Conservation (phyloP, 139 green algal species). For the Coccomyxa sp. region DNA sequence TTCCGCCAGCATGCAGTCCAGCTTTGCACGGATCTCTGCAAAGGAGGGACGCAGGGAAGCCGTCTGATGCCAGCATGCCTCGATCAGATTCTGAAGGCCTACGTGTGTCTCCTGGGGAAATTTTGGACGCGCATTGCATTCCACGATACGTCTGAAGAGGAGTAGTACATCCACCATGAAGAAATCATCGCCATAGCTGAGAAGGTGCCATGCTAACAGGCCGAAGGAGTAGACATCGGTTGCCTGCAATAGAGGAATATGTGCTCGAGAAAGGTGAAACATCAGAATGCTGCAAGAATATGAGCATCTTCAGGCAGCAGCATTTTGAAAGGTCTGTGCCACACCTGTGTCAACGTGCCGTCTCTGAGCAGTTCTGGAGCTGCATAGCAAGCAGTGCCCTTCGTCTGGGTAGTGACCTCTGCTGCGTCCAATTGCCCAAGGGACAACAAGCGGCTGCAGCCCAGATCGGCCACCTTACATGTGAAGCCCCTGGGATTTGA, state of each 20-base stretch:
- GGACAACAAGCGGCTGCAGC: not conserved
- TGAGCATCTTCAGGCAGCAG: too few relatives aligned
- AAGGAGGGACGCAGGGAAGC: not conserved
- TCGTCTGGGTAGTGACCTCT: not conserved
- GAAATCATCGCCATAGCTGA: not conserved
- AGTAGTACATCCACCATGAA: not conserved
- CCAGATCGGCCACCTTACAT: slow-evolving; percentile 44
- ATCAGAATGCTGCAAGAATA: too few relatives aligned
- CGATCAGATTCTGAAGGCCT: not conserved
- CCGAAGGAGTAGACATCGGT: not conserved
- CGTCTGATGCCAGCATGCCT: not conserved
- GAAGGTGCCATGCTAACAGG: not conserved
- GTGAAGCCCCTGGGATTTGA: slow-evolving; percentile 58
- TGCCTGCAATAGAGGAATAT: not conserved
- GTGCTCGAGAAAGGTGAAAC: not conserved
- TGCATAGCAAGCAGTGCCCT: not conserved
- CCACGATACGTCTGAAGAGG: not conserved
- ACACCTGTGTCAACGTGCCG: not conserved
- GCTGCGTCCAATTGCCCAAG: not conserved
- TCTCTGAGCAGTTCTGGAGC: not conserved
- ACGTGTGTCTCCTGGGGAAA: not conserved
- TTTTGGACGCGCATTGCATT: not conserved
- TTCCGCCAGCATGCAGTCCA: not conserved
- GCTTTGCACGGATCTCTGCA: not conserved
- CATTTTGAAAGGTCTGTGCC: too few relatives aligned